Base-by-base conservation (phyloP, 2,329 filamentous ascomycete genomes). In the Aspergillus floridensis region DNA sequence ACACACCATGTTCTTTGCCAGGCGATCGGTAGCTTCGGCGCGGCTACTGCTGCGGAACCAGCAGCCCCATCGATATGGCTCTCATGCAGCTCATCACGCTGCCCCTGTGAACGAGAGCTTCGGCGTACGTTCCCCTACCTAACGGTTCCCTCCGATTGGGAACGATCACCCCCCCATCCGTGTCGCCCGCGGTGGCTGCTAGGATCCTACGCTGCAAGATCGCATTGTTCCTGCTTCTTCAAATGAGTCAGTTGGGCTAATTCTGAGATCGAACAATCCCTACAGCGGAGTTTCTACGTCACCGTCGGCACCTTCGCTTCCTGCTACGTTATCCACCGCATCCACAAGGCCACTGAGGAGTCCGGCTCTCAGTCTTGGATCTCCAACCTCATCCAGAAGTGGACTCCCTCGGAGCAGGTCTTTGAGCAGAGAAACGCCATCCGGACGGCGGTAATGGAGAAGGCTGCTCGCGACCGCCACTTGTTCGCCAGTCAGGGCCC, bases 391-490 rank as follows among this genome's bases (percentile, higher is more conserved):
- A 85, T 89, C 69, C 75, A 81, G 64, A 80, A 80, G 65, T 88
- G 83, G 72, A 79, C 80, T 38, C 74, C 81, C 22, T 80, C 80
- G 59, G 78, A 84, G 66, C 80, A 84, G 60, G 71, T 77, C 47
- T 85, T 80, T 74, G 81, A 81, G 56, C 76, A 80, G 65, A 79
- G 81, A 66, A 89, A 88, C 70, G 81, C 82, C 57, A 69, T 88
- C 54, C 86, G 88, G 73, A 84, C 83, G 11, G 77, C 79, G 59
- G 81, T 84, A 64, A 76, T 88, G 63, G 85, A 89, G 77, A 83
- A 85, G 75, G 87, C 86, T 24, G 86, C 84, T 38, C 76, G 79
- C 53, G 87, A 90, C 71, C 78, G 84, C 61, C 83, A 86, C 65
- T 72, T 89, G 65, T 88, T 88, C 71, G 77, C 80, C 31, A 79